These are phyloP conservation scores for Ophioceras dolichostomum DNA, from an alignment of 2,329 filamentous ascomycete genomes.

Conservation along the genomic window DNA sequence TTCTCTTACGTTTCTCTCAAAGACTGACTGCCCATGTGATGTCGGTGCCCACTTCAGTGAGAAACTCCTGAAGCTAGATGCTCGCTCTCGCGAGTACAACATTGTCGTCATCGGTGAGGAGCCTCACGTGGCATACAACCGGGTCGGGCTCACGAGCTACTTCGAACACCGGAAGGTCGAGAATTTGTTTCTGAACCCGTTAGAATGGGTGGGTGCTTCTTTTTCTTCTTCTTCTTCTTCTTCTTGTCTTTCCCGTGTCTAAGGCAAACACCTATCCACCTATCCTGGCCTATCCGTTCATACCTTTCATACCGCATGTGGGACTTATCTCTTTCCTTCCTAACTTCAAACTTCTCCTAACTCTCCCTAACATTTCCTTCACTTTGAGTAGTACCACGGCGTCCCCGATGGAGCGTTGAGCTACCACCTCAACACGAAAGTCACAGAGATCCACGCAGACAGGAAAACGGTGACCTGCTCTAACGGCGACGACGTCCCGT, in stretches of 20 bases:
- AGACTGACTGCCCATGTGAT: no score
- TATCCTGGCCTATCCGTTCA: no score
- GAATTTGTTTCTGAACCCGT: slow-evolving; percentile 76
- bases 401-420: slow-evolving; percentile 55
- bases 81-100: slow-evolving; percentile 61
- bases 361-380: no score
- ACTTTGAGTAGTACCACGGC: slow-evolving; percentile 44
- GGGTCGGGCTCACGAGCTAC: slow-evolving; percentile 79
- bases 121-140: slow-evolving; percentile 78
- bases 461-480: slow-evolving; percentile 59
- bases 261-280: no score
- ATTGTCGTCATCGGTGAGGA: slow-evolving; percentile 83
- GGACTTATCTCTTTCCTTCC: no score
- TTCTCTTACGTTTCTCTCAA: no score
- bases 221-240: not conserved
- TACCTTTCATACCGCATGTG: no score
- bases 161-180: slow-evolving; percentile 79
- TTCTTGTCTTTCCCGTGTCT: not conserved
- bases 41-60: no score
- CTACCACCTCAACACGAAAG: slow-evolving; percentile 61
- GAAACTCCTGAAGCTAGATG: slow-evolving; percentile 77
- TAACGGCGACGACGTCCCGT: slow-evolving; percentile 55
- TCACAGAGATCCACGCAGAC: slow-evolving; percentile 52
- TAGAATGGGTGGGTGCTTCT: slow-evolving; percentile 56
- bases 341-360: no score